Conservation (phyloP, 148 eudicot species). For the Vaccinium vitisidaea region DNA sequence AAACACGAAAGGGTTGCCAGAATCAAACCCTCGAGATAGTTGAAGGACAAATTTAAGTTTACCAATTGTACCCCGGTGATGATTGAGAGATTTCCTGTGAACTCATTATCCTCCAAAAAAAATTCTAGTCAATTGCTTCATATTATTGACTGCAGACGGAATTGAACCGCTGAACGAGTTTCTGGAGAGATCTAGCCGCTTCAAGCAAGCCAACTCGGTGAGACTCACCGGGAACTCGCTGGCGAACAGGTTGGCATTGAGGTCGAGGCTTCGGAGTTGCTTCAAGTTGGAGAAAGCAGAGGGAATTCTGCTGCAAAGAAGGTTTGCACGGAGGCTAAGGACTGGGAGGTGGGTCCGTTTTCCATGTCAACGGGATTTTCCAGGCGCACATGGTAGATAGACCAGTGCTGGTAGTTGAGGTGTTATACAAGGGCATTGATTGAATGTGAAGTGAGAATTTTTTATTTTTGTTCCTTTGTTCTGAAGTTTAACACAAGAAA, state of each 20-base stretch:
- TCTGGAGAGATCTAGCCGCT: slow-evolving; percentile 59
- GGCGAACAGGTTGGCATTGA: slow-evolving; percentile 54
- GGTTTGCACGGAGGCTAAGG: slow-evolving; percentile 43
- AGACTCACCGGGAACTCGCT: slow-evolving; percentile 63
- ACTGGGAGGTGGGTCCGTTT: slow-evolving; percentile 37
- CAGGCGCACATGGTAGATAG: too few relatives aligned
- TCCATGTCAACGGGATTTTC: slow-evolving; percentile 6
- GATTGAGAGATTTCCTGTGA: slow-evolving; percentile 63
- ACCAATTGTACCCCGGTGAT: slow-evolving; percentile 28
- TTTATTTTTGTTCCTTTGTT: too few relatives aligned
- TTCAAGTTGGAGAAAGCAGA: slow-evolving; percentile 53
- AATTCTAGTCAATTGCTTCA: slow-evolving; percentile 47
- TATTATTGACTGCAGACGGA: slow-evolving; percentile 61
- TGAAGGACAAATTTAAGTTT: slow-evolving; percentile 60
- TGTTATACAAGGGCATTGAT: too few relatives aligned
- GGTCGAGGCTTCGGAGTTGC: slow-evolving; percentile 51
- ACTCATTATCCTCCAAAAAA: slow-evolving; percentile 52
- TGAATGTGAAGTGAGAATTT: too few relatives aligned
- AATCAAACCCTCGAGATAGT: slow-evolving; percentile 70
- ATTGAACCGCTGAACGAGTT: slow-evolving; percentile 62
- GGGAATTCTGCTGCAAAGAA: slow-evolving; percentile 42
- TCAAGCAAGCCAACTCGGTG: slow-evolving; percentile 41
- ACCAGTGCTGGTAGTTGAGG: too few relatives aligned
- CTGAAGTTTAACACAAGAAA: too few relatives aligned
- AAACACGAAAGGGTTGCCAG: slow-evolving; percentile 44